Evolutionary conservation across 1,284 basidiomycete genomes (phyloP), one percentile per base, ranked within the genome.

Genomic region (Microbotryum violaceum): DNA sequence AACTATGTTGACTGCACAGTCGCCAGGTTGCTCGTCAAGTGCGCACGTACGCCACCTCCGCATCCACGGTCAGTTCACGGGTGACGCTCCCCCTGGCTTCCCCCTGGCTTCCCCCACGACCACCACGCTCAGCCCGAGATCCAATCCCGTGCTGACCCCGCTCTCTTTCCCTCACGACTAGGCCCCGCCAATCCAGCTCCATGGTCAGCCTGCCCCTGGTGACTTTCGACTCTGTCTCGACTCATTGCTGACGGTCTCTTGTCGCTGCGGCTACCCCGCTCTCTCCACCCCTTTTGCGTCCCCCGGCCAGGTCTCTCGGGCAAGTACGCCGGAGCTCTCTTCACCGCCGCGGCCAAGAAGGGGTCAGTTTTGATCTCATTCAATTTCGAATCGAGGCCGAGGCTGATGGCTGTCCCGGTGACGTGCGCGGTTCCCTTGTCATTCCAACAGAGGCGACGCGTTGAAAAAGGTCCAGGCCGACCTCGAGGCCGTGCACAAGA

Each of bases 301-400:
- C 37, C 48, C 14, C 12, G 14, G 12, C 10, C 66, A 65, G 70
- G 64, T 45, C 69, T 89, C 69, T 83, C 88, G 52, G 79, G 83
- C 76, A 97, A 97, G 79, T 98, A 99, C 78, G 94, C 96, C 67
- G 87, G 89, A 63, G 94, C 96, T 31, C 83, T 89, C 68, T 99
- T 89, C 79, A 84, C 86, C 58, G 94, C 94, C 58, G 92, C 96
- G 21, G 84, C 92, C 74, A 81, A 85, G 73, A 88, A 91, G 79
- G 72, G 74, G 71, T 70, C 23, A 52, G 66, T 66, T n/a, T 12
- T 14, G 50, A 20, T 8, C 1, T 27, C 7, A 2, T 27, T 25
- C 23, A 52, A 12, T 18, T 9, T 23, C 23, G 50, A 52, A 52
- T 16, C n/a, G 46, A 9, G 20, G 16, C 18, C 20, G 46, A 23